phyloP scores from a whole-genome alignment of 1,284 basidiomycete genomes.

The Ceratorhiza oryzae-sativae region DNA sequence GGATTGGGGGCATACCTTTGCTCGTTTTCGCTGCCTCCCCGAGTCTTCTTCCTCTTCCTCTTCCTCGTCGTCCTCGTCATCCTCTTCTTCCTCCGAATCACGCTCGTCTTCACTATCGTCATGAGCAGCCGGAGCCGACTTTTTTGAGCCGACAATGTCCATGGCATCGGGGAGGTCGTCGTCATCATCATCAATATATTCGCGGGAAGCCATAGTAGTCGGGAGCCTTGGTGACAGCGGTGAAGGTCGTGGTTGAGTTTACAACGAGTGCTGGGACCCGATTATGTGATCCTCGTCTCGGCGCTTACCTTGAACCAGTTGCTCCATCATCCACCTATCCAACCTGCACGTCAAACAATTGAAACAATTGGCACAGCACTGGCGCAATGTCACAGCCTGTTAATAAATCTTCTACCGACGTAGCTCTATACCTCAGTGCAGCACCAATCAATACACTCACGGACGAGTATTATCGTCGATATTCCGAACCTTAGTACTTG shows the following conservation, averaged over 20 bases:
- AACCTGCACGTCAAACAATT: too few species aligned
- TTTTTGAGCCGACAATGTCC: slow-evolving; percentile 34
- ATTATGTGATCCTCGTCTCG: slow-evolving; percentile 12
- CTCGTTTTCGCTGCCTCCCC: slow-evolving; percentile 56
- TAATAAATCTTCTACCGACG: too few species aligned
- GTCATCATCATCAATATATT: slow-evolving; percentile 42
- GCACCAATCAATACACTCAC: not conserved
- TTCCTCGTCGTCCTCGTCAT: slow-evolving; percentile 61
- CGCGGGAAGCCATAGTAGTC: slow-evolving; percentile 20
- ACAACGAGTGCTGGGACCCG: not conserved
- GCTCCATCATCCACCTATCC: too few species aligned
- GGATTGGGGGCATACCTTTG: slow-evolving; percentile 44
- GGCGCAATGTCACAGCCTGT: too few species aligned
- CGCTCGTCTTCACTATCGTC: slow-evolving; percentile 57
- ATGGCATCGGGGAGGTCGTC: slow-evolving; percentile 39
- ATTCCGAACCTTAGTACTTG: not conserved
- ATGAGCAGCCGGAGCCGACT: slow-evolving; percentile 42
- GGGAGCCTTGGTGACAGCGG: not conserved
- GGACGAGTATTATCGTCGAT: slow-evolving; percentile 5
- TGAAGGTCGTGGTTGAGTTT: slow-evolving; percentile 22
- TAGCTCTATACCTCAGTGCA: too few species aligned
- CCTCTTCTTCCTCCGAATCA: slow-evolving; percentile 51
- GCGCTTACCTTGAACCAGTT: too few species aligned
- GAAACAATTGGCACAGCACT: too few species aligned
- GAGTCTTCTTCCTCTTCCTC: slow-evolving; percentile 60